A percentile compares a stretch with the other conserved stretches of the same genome.
phyloP scores from a whole-genome alignment of 345 rosid species.

The Cardamine occulta region DNA sequence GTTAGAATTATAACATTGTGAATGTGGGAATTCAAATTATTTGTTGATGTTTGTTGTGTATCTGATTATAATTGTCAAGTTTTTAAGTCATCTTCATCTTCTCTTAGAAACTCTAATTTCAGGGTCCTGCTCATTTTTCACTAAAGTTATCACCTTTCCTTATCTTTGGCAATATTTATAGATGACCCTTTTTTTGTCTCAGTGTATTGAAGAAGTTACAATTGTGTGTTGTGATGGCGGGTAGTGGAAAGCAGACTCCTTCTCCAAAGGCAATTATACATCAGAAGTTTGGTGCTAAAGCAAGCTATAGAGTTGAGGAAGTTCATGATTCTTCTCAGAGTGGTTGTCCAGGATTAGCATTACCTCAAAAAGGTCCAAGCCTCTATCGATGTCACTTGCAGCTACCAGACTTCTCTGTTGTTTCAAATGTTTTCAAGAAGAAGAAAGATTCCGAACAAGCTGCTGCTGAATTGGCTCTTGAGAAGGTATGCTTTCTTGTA shows the following conservation, averaged over 20 bases:
- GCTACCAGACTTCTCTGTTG: constrained; percentile 72
- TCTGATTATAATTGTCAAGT: constrained; percentile 6
- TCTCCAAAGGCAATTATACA: constrained; percentile 85
- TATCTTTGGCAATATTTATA: not conserved
- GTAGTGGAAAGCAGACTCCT: constrained; percentile 47
- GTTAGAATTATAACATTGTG: not conserved
- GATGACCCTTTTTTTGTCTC: constrained; percentile 23
- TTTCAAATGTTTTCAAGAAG: constrained; percentile 62
- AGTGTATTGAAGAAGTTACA: constrained; percentile 29
- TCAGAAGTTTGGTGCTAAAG: constrained; percentile 72
- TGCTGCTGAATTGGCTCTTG: constrained; percentile 89
- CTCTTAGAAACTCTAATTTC: not conserved
- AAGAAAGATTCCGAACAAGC: constrained; percentile 94
- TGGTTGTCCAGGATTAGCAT: constrained; percentile 84
- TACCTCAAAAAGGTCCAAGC: constrained; percentile 76
- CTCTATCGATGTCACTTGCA: constrained; percentile 78
- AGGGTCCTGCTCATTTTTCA: not conserved
- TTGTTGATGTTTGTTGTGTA: not conserved
- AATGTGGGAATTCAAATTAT: not conserved
- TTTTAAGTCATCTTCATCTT: not conserved
- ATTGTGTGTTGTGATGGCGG: constrained; percentile 40
- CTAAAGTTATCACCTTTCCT: constrained; percentile 19
- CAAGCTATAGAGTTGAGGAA: constrained; percentile 69
- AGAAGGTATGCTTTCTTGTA: constrained; percentile 52
- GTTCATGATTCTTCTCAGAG: constrained; percentile 61